These are phyloP conservation scores for Lactifluus subvellereus DNA, from an alignment of 768 basidiomycete genomes.

Conservation along the genomic window DNA sequence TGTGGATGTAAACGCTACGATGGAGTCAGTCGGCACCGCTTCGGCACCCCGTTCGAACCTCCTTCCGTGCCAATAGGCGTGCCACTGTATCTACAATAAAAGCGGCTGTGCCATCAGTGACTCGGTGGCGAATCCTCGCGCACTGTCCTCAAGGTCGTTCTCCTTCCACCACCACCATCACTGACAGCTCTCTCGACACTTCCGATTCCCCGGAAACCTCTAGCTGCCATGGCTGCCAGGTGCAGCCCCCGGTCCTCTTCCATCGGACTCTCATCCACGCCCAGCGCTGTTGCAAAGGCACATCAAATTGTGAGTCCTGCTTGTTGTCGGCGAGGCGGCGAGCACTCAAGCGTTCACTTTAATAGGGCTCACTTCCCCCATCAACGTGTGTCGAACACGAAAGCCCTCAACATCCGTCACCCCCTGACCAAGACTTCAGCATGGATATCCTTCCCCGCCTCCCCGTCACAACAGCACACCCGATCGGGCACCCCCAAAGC, in stretches of 20 bases:
- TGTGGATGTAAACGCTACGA: constrained; percentile 7
- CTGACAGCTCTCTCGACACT: background rate
- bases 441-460: constrained; percentile 1
- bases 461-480: background rate
- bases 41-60: background rate
- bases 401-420: background rate
- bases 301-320: constrained; percentile 2
- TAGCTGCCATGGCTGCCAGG: background rate
- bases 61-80: background rate
- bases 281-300: background rate
- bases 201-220: background rate
- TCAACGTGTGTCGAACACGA: background rate
- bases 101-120: background rate
- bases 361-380: background rate
- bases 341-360: background rate
- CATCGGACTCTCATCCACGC: background rate
- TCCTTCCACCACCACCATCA: background rate
- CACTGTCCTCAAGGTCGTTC: background rate
- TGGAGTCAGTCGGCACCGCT: background rate
- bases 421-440: background rate
- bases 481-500: constrained; percentile 8
- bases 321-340: no score
- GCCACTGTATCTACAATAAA: background rate
- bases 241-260: background rate
- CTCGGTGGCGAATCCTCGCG: background rate